These are phyloP conservation scores for Geum urbanum DNA, from an alignment of 306 rosid genomes.

Conservation along the genomic window DNA sequence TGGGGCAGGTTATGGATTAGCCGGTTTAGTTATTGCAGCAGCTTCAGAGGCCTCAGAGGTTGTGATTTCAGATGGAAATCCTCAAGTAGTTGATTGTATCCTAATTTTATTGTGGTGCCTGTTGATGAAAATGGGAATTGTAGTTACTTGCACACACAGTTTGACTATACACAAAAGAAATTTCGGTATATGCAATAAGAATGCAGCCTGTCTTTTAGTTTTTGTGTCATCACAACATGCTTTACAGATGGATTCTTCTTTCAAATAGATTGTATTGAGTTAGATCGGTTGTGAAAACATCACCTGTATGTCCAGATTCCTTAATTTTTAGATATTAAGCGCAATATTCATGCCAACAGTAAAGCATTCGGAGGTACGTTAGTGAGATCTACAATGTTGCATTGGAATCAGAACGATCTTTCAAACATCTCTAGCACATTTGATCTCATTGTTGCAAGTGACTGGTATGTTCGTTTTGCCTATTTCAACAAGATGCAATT, in stretches of 20 bases:
- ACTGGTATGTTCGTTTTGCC: slow-evolving; percentile 49
- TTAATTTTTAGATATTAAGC: slow-evolving; percentile 72
- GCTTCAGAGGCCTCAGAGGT: slow-evolving; percentile 74
- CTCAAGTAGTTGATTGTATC: slow-evolving; percentile 94
- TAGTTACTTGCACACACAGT: not conserved
- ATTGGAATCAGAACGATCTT: slow-evolving; percentile 68
- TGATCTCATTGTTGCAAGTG: slow-evolving; percentile 80
- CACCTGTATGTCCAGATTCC: slow-evolving; percentile 22
- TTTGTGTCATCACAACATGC: not conserved
- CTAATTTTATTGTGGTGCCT: slow-evolving; percentile 10
- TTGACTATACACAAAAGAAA: not conserved
- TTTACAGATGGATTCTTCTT: not conserved
- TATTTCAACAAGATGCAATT: not conserved
- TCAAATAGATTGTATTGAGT: not conserved
- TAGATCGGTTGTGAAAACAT: not conserved
- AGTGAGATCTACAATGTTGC: slow-evolving; percentile 72
- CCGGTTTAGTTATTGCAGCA: slow-evolving; percentile 82
- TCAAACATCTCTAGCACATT: slow-evolving; percentile 42
- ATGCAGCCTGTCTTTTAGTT: not conserved
- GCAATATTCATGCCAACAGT: slow-evolving; percentile 60
- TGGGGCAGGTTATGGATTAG: slow-evolving; percentile 96
- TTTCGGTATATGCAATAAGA: not conserved
- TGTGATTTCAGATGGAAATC: slow-evolving; percentile 90
- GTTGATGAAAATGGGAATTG: not conserved
- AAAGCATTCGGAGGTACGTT: slow-evolving; percentile 70